A percentile compares a stretch with the other conserved stretches of the same genome.
phyloP scores from a whole-genome alignment of 2,329 filamentous ascomycete species.

The Ascochyta pisi region DNA sequence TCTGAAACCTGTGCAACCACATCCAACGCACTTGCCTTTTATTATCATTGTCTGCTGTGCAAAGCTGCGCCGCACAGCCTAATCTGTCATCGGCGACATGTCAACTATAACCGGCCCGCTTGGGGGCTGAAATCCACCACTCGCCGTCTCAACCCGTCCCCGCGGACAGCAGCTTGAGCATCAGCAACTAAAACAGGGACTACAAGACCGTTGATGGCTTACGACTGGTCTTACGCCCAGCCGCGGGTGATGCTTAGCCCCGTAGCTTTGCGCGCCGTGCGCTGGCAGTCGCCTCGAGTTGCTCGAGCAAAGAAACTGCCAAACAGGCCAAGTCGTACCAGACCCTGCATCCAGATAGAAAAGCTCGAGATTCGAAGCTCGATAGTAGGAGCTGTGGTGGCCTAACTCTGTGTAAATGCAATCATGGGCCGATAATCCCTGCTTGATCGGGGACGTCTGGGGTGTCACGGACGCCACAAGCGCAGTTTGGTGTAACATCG shows the following conservation, averaged over 20 bases:
- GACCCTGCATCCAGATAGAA: not conserved
- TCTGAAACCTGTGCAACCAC: constrained; percentile 11
- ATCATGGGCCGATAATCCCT: constrained; percentile 1
- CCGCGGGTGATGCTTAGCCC: constrained; percentile 2
- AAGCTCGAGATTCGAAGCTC: not conserved
- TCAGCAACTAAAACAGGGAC: not conserved
- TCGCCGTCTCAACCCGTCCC: constrained; percentile 1
- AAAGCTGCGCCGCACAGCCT: not conserved
- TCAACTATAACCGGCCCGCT: constrained; percentile 7
- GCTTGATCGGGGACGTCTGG: constrained; percentile 11
- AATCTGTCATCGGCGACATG: constrained; percentile 14
- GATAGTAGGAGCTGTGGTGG: not conserved
- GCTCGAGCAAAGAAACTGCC: not conserved
- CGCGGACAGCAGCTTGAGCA: not conserved
- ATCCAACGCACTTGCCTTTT: not conserved
- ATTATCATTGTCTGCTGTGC: not conserved
- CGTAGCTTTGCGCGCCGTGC: not conserved
- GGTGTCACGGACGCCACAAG: not conserved
- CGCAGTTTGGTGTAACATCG: constrained; percentile 13
- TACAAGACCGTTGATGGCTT: constrained; percentile 7
- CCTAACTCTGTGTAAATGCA: not conserved
- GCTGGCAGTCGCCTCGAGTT: constrained; percentile 2
- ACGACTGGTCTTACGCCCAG: constrained; percentile 7
- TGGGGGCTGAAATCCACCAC: not conserved
- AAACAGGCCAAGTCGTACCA: not conserved